phyloP scores from a whole-genome alignment of 305 asterid species.

The Fraxinus sp. region DNA sequence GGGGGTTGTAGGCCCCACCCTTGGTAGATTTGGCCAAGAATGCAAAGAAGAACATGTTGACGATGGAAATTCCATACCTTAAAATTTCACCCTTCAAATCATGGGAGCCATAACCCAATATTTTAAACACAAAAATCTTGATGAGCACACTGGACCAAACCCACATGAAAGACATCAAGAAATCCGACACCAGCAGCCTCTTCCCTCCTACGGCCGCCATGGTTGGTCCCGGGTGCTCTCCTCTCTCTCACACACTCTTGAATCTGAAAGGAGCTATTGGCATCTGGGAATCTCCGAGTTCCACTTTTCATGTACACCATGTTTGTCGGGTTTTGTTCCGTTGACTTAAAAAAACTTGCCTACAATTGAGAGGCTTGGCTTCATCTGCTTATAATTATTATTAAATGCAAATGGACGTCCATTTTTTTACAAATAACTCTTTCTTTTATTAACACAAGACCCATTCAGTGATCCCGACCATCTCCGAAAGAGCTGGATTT shows the following conservation, averaged over 20 bases:
- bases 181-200: constrained; percentile 61
- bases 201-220: constrained; percentile 29
- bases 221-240: neutral
- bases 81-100: constrained; percentile 57
- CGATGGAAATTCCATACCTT: constrained; percentile 46
- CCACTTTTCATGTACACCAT: neutral
- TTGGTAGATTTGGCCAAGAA: constrained; percentile 44
- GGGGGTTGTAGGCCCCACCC: constrained; percentile 78
- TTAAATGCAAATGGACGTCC: no score
- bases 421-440: no score
- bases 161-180: constrained; percentile 67
- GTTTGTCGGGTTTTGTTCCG: neutral
- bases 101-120: constrained; percentile 52
- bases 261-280: neutral
- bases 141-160: constrained; percentile 71
- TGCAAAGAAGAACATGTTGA: constrained; percentile 75
- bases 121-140: constrained; percentile 53
- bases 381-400: no score
- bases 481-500: no score
- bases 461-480: no score
- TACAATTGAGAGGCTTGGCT: no score
- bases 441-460: no score
- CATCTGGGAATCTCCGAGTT: neutral
- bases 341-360: neutral
- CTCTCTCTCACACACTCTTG: neutral